These are phyloP conservation scores for Aspergillus fijiensis DNA, from an alignment of 2,329 filamentous ascomycete species.

Conservation along the genomic window DNA sequence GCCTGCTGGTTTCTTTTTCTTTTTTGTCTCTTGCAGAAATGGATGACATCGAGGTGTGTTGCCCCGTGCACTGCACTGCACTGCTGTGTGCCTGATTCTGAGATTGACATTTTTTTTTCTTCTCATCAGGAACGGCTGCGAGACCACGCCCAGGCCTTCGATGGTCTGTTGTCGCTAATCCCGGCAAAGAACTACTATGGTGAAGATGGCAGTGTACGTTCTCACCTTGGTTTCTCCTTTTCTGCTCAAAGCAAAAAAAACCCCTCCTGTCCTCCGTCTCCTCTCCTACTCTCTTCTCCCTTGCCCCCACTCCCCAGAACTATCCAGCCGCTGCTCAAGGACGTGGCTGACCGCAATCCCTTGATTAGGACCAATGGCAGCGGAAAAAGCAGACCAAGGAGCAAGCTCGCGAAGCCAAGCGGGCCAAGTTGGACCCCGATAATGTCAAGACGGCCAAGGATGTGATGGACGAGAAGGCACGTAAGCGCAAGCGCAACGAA, in stretches of 20 bases:
- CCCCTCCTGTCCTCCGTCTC: conserved; percentile 1
- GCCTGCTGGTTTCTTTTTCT: conserved; percentile 4
- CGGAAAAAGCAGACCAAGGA: conserved; percentile 95
- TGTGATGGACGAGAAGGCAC: conserved; percentile 80
- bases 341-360: conserved; percentile 18
- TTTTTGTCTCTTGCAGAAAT: conserved; percentile 22
- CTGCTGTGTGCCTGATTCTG: conserved; percentile 15
- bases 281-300: conserved; percentile 9
- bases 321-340: conserved; percentile 16
- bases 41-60: conserved; percentile 43
- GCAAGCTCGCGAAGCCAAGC: conserved; percentile 76
- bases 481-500: conserved; percentile 75
- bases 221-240: conserved; percentile 14
- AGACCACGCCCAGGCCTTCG: conserved; percentile 70
- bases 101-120: conserved; percentile 27
- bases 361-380: conserved; percentile 79
- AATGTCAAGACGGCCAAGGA: conserved; percentile 90
- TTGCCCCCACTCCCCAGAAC: conserved; percentile 11
- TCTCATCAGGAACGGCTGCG: conserved; percentile 47
- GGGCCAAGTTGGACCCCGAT: conserved; percentile 87
- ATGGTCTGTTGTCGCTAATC: conserved; percentile 82
- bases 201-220: conserved; percentile 76
- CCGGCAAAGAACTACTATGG: conserved; percentile 90
- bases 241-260: conserved; percentile 3
- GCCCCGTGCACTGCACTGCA: conserved; percentile 7